Evolutionary conservation across 495 filamentous ascomycete species (phyloP), one percentile per base, ranked within the genome.

Genomic region (Darksidea phi): DNA sequence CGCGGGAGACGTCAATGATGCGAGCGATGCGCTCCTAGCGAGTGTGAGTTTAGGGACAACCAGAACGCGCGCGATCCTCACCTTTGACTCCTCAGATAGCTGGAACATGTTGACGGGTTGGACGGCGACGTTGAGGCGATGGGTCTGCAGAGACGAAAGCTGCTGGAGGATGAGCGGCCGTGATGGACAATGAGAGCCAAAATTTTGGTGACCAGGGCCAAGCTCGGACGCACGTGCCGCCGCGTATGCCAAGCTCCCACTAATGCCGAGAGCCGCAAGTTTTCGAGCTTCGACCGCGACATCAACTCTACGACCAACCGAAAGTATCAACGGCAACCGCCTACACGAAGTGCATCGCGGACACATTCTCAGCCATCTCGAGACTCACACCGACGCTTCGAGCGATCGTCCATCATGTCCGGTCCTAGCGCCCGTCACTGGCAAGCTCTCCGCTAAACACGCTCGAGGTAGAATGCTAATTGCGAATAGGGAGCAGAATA

Each of bases 21-120:
- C 89, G 91, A 69, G 90, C 84, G 76, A 97, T 96, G 78, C 94
- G 89, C 84, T 98, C 94, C 94, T 97, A 63, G 70, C 26, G 20
- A 56, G 41, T 32, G 48, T 68, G 20, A 61, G 57, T 26, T 52
- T 50, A 21, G 34, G 61, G 56, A 20, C 36, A n/a, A 12, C 47
- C 10, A 37, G 42, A 25, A 41, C 24, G 18, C 24, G 58, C 25
- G 49, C 25, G 11, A 12, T 26, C 37, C 73, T 58, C 71, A 95
- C 92, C 86, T 96, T 97, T 65, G 90, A 89, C 77, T 98, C 94
- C 74, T 98, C 94, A 36, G 94, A 98, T 64, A 97, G 86, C 76
- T 91, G 85, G 71, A 94, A 57, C 56, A 48, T 55, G 24, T 25
- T 52, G 37, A 49, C 32, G 49, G 15, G 37, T 15, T 23, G 1